Percentiles rank a stretch among this genome's conserved stretches.
Conservation (phyloP, 2,329 filamentous ascomycete species). For the Fusarium albosuccineum region DNA sequence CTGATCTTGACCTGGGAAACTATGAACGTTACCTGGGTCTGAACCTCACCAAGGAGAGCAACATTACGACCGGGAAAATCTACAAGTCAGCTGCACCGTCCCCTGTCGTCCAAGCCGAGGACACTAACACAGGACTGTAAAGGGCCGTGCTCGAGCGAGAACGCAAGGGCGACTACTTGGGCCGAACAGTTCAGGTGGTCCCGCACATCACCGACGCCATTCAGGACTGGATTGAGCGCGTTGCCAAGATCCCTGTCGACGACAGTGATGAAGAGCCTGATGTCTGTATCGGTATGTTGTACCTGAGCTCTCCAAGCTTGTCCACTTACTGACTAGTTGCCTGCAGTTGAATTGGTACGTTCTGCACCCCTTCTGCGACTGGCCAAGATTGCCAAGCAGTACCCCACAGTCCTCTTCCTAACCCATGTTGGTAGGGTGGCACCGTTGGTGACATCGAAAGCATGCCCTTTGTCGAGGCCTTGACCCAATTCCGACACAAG, state of each 20-base stretch:
- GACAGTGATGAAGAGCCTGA: constrained; percentile 86
- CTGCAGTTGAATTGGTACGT: no score
- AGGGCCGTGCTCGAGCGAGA: constrained; percentile 77
- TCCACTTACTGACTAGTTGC: no score
- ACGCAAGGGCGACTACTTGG: constrained; percentile 80
- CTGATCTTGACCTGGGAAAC: constrained; percentile 69
- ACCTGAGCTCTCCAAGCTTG: no score
- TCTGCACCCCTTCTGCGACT: no score
- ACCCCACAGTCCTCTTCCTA: no score
- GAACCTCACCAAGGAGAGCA: constrained; percentile 86
- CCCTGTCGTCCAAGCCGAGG: no score
- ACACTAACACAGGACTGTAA: no score
- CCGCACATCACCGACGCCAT: constrained; percentile 94
- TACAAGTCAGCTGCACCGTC: constrained; percentile 71
- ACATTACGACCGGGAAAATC: constrained; percentile 98
- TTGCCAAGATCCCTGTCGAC: constrained; percentile 87
- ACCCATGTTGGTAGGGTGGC: constrained; percentile 59
- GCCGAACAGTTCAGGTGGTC: constrained; percentile 70
- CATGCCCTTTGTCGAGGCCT: constrained; percentile 88
- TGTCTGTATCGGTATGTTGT: constrained; percentile 76
- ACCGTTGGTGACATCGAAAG: constrained; percentile 85
- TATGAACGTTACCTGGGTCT: constrained; percentile 78
- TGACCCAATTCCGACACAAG: constrained; percentile 75
- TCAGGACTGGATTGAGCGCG: constrained; percentile 91
- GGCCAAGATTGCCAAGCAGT: no score